Evolutionary conservation across 371 early-diverging fungal species (phyloP), one percentile per base, ranked within the genome.

Genomic region (Conidiobolus incongruus): DNA sequence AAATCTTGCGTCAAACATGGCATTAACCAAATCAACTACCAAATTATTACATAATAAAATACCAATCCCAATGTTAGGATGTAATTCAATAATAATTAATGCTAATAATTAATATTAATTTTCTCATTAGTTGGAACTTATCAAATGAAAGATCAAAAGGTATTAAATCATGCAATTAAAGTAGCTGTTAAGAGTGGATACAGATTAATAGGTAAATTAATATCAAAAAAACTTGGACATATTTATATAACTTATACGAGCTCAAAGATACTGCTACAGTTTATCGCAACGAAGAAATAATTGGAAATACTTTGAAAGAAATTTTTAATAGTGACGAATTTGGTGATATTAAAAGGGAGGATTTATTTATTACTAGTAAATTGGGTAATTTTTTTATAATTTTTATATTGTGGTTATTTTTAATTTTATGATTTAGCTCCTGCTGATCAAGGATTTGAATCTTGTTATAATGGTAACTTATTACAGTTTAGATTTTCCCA

Each of bases 341-440:
- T 28, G 59, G 66, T 11, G 54, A 54, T 32, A 54, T 80, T 4
- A 63, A 65, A 35, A 69, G 89, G 43, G 58, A 72, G 24, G 63
- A 82, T 24, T 49, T 92, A 23, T 91, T 88, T 51, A 59, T 90
- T 47, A 89, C 90, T 15, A 74, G 78, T 51, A 92, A 95, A 68
- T 64, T 95, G 34, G 68, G 83, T 77, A 67, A 50, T 26, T 15
- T 28, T 15, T 30, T 33, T 23, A 47, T 26, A 32, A 40, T 15
- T 7, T 44, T 38, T 2, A 17, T 1, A 22, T 23, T 32, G 6
- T 39, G 20, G n/a, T 20, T 35, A 16, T 31, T 33, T 13, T 21
- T 24, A 17, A 16, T 23, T 28, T 11, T 20, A 3, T 11, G 38
- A 13, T 34, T 31, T 50, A 71, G 78, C 82, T 0, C 87, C 92